Evolutionary conservation across 2,329 filamentous ascomycete genomes (phyloP).

Genomic region (Trichoderma oligosporum): DNA sequence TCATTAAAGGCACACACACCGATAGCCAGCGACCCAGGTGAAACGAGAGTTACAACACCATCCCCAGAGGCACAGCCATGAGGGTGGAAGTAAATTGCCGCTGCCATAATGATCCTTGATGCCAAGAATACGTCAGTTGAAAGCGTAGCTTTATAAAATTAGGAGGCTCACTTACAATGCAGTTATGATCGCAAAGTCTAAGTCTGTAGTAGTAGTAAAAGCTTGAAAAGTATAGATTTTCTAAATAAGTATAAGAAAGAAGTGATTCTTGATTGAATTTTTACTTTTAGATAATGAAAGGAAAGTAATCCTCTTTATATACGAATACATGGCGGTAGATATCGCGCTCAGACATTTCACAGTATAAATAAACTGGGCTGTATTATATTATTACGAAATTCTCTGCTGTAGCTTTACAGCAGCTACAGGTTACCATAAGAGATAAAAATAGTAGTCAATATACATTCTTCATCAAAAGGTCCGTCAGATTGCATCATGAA

Average conservation of each 20-base stretch:
- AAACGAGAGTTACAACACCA: slow-evolving; percentile 10
- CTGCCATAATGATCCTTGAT: background rate
- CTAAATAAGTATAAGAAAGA: background rate
- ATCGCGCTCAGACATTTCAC: background rate
- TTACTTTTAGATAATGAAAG: background rate
- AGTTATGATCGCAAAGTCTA: background rate
- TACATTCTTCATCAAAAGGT: background rate
- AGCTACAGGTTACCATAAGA: background rate
- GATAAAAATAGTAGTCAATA: background rate
- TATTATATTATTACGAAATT: too few relatives aligned
- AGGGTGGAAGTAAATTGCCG: slow-evolving; percentile 1
- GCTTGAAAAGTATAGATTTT: background rate
- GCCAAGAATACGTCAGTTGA: background rate
- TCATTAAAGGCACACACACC: slow-evolving; percentile 9
- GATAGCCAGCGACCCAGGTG: background rate
- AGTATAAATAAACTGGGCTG: background rate
- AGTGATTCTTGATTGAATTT: background rate
- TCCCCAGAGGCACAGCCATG: slow-evolving; percentile 3
- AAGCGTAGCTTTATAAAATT: background rate
- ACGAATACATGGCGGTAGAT: background rate
- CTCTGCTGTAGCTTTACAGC: background rate
- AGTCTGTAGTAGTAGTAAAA: background rate
- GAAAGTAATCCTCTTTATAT: background rate
- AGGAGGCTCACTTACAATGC: background rate
- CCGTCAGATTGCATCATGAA: slow-evolving; percentile 10